Base-by-base conservation (phyloP, 2,329 filamentous ascomycete genomes). In the Penicillium vulpinum region DNA sequence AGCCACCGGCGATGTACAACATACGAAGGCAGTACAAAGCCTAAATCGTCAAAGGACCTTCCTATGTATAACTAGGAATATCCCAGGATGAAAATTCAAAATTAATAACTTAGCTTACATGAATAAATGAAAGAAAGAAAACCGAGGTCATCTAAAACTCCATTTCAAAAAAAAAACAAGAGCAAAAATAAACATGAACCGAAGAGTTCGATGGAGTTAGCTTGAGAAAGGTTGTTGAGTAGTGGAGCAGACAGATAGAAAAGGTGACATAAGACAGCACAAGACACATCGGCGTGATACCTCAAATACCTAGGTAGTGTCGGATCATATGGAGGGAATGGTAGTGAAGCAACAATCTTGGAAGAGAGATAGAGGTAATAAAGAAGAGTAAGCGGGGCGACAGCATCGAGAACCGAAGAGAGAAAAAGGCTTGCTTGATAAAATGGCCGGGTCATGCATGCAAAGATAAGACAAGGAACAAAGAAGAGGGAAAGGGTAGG, bases 381-480 rank as follows among this genome's bases (percentile, higher is more conserved):
- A 41, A 61, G 46, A 51, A 49, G 44, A 15, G 22, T 43, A 40
- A 15, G 43, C 45, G 39, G 41, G 24, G 54, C 54, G 58, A 57
- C 39, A 54, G 57, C 39, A 48, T 43, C 53, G 52, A 51, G 43
- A 36, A 51, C 26, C 53, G 36, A 47, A 53, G 28, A 41, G 33
- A 28, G 22, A 21, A 45, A 45, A 45, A 49, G 61, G 59, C 59
- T 61, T 59, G 62, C 61, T 65, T 59, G 58, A 58, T 49, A 47
- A 51, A 54, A 61, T 36, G 54, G 56, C 57, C 52, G 57, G 36
- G 57, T 57, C 58, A 66, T 64, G 63, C 62, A 64, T 60, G 54
- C 47, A 39, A 45, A 9, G 33, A 26, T 50, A 51, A 60, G 47
- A 52, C 51, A 56, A 28, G n/a, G 46, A 56, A 41, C 58, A 57